Base-by-base conservation (phyloP, 2,329 filamentous ascomycete species). In the Raffaelea ambrosiae region DNA sequence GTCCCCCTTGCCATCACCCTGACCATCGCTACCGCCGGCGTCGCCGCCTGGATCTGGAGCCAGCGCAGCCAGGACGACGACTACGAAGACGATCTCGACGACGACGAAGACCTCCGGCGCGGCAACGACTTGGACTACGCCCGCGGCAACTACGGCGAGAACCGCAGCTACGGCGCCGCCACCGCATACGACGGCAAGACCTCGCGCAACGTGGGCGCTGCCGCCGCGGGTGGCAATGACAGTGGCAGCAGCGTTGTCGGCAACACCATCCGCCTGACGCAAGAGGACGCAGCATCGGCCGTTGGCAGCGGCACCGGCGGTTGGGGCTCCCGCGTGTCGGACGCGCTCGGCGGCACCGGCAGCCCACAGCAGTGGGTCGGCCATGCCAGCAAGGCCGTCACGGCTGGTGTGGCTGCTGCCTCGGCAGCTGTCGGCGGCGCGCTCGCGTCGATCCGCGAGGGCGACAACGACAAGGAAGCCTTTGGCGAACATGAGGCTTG, bases 41-140 rank as follows among this genome's bases (percentile, higher is more conserved):
- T 95, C 43, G 90, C 84, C 46, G 88, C 88, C 49, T 97, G 91
- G 91, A 81, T 90, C 51, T 95, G 89, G 89, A 94, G 86, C 64
- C 89, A 95, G 68, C 84, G 88, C 59, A 80, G 76, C 59, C 83
- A 86, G 55, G 78, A 83, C 50, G 83, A 88, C 46, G 77, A 81
- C 48, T 74, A 82, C 20, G 83, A 89, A 23, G 77, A 81, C 49
- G 74, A 81, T 53, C 72, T 75, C 53, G 77, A 81, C 46, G 62
- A 44, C 23, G 46, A 44, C 16, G 69, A 69, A 53, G 64, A 64
- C 49, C 47, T 19, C n/a, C 46, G 46, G 13, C 40, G 33, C 3
- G 41, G 39, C 43, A 33, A 13, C 18, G 48, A 47, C 44, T 56
- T 73, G 50, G 73, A 77, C 57, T 76, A 77, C 54, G 66, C 71